Conservation (phyloP, 495 filamentous ascomycete species). For the Bacidia gigantensis region DNA sequence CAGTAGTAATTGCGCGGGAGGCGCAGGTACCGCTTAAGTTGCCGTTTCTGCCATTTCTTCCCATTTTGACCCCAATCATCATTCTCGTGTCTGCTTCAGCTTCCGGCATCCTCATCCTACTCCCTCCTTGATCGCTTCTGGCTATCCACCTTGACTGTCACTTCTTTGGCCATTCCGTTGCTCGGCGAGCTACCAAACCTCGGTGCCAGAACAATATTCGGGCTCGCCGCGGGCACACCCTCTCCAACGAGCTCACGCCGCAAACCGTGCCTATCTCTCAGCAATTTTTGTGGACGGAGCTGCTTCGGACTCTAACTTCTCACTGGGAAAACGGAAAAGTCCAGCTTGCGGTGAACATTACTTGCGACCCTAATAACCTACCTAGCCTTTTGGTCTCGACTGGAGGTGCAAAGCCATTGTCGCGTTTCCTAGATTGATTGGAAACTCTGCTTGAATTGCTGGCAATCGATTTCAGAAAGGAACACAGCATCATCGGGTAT, state of each 20-base stretch:
- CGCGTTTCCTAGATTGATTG: too few species aligned
- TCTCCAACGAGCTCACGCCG: not conserved
- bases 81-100: not conserved
- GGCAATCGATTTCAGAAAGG: not conserved
- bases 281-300: too few species aligned
- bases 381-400: not conserved
- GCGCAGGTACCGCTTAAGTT: not conserved
- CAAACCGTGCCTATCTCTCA: not conserved
- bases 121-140: too few species aligned
- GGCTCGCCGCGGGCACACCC: not conserved
- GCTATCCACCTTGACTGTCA: too few species aligned
- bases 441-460: not conserved
- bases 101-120: not conserved
- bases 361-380: too few species aligned
- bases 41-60: not conserved
- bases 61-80: not conserved
- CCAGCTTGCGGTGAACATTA: too few species aligned
- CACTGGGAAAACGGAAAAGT: too few species aligned
- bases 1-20: not conserved
- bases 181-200: too few species aligned
- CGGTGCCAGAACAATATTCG: not conserved
- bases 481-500: not conserved
- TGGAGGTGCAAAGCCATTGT: not conserved
- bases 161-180: too few species aligned
- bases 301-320: too few species aligned